Evolutionary conservation across 164 flowering plant species (phyloP).

Genomic region (Vitis riparia): DNA sequence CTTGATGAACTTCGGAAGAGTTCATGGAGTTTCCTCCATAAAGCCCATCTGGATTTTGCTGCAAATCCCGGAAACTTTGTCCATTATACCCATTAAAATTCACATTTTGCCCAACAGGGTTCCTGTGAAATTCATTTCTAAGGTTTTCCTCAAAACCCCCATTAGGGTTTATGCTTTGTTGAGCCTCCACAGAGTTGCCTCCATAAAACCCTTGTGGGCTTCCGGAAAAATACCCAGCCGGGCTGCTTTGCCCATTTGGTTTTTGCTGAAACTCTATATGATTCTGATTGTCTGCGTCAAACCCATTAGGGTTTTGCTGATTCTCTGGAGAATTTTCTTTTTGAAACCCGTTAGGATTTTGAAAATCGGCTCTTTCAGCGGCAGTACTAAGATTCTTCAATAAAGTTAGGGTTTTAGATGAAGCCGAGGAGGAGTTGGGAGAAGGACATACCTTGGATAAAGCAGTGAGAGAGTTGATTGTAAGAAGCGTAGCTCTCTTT

Average conservation of each 20-base stretch:
- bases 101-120: slow-evolving; percentile 11
- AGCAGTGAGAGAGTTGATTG: slow-evolving; percentile 17
- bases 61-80: not conserved
- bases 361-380: not conserved
- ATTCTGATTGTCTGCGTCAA: slow-evolving; percentile 11
- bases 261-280: slow-evolving; percentile 9
- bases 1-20: not conserved
- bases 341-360: not conserved
- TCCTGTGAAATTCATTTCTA: slow-evolving; percentile 9
- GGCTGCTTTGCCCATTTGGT: slow-evolving; percentile 3
- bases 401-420: not conserved
- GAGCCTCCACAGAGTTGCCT: not conserved
- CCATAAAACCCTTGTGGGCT: not conserved
- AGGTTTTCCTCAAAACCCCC: slow-evolving; percentile 5
- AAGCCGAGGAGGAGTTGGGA: not conserved
- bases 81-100: slow-evolving; percentile 14
- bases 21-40: not conserved
- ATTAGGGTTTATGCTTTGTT: slow-evolving; percentile 6
- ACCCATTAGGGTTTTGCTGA: slow-evolving; percentile 13
- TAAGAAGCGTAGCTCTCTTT: slow-evolving; percentile 10
- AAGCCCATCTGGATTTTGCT: not conserved
- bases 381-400: slow-evolving; percentile 3
- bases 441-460: slow-evolving; percentile 24
- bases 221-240: not conserved
- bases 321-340: slow-evolving; percentile 2